Conservation (phyloP, 371 early-diverging fungal genomes). For the Mucor irregularis region DNA sequence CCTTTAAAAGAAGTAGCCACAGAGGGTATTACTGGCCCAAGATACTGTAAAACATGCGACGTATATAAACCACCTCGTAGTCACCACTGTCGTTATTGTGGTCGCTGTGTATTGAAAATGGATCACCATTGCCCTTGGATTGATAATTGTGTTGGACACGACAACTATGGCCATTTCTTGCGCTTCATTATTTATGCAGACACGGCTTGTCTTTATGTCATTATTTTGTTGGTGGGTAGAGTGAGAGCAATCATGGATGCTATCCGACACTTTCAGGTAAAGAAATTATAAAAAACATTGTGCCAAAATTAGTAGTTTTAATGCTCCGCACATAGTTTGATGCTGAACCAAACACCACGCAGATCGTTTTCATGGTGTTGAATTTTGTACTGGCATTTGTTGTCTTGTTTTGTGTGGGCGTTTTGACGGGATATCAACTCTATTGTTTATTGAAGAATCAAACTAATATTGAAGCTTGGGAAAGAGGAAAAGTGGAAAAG, state of each 20-base stretch:
- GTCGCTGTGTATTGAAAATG: constrained; percentile 87
- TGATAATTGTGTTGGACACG: constrained; percentile 93
- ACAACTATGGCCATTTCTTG: constrained; percentile 88
- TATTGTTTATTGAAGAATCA: constrained; percentile 84
- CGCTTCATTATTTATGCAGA: constrained; percentile 81
- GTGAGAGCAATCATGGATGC: constrained; percentile 37
- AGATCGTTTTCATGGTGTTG: constrained; percentile 72
- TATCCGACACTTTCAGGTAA: constrained; percentile 43
- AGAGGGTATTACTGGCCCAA: constrained; percentile 47
- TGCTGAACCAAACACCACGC: constrained; percentile 61
- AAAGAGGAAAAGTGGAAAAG: constrained; percentile 81
- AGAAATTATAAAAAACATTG: neutral
- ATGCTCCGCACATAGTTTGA: constrained; percentile 25
- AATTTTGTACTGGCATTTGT: constrained; percentile 73
- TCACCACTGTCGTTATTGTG: constrained; percentile 85
- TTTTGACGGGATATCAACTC: constrained; percentile 81
- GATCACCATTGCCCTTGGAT: constrained; percentile 98
- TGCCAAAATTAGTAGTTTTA: no score
- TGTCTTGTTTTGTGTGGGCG: constrained; percentile 80
- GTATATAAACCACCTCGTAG: constrained; percentile 81
- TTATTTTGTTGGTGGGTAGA: constrained; percentile 38
- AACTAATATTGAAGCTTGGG: constrained; percentile 91
- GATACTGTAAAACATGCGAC: constrained; percentile 77
- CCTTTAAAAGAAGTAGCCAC: constrained; percentile 13
- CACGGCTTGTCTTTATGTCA: constrained; percentile 54